Base-by-base conservation (phyloP, 2,329 filamentous ascomycete genomes). In the Capronia americana region DNA sequence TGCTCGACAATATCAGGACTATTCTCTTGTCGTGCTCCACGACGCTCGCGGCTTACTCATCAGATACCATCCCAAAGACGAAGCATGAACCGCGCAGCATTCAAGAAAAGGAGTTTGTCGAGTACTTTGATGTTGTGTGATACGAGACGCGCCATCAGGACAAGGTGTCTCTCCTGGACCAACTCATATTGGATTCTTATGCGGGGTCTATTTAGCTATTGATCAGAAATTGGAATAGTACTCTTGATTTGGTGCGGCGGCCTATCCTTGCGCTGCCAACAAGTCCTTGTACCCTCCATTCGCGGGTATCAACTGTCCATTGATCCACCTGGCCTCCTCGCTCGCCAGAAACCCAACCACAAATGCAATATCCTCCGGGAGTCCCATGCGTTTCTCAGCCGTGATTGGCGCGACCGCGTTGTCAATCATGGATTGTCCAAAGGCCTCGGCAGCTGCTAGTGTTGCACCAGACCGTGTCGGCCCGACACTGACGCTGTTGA, bases 341-440 rank as follows among this genome's bases (percentile, higher is more conserved):
- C 82, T 79, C 50, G 79, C 81, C 28, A 85, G 64, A 65, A 83
- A 81, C 0, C 73, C 80, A 1, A 84, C 82, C 7, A 79, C 79
- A 67, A 73, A 82, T 0, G 82, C 82, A 66, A 85, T 78, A 70
- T 85, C 83, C 24, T 79, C 77, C 3, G 80, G 76, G 66, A 78
- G 75, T 0, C 75, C 83, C 75, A 85, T 73, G 44, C 83, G 74
- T 11, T 57, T 64, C 54, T 62, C 65, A 26, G 34, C 14, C 56
- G 62, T 64, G 34, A 74, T 68, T 4, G 73, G 81, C 3, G 78
- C 80, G 0, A 82, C 81, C 14, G 80, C 82, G 32, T 75, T 73
- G 58, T 82, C 80, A 53, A 82, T 79, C 0, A 77, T 76, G 1
- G 79, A 78, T 67, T 80, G 75, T 63, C 82, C 73, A 14, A 77